A percentile compares a stretch with the other conserved stretches of the same genome.
These are phyloP conservation scores for Staphylotrichum longicolle DNA, from an alignment of 495 filamentous ascomycete genomes.

Conservation along the genomic window DNA sequence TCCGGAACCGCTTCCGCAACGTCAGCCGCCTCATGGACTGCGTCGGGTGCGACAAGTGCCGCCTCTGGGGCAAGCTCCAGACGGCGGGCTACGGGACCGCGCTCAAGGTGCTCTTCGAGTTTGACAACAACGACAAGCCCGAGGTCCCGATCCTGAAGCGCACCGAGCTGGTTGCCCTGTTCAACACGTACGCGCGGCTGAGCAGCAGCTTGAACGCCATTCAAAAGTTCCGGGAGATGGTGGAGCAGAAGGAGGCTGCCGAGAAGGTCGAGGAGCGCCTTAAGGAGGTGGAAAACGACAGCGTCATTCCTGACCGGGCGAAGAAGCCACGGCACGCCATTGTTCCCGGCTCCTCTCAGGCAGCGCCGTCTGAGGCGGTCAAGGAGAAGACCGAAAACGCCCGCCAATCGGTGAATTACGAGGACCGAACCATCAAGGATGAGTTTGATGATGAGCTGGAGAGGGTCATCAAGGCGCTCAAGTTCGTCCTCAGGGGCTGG, in stretches of 20 bases:
- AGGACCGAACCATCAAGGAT: constrained; percentile 49
- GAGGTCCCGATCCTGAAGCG: constrained; percentile 73
- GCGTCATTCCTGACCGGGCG: constrained; percentile 39
- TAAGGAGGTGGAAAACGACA: constrained; percentile 25
- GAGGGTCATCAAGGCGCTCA: constrained; percentile 57
- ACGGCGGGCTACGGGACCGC: constrained; percentile 93
- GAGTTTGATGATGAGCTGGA: constrained; percentile 61
- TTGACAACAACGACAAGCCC: constrained; percentile 69
- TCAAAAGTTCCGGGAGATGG: constrained; percentile 67
- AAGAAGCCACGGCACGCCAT: constrained; percentile 46
- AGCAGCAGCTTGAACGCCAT: constrained; percentile 74
- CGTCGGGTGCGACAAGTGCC: constrained; percentile 97
- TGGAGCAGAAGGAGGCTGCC: constrained; percentile 54
- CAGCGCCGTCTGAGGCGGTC: constrained; percentile 17
- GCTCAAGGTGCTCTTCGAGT: constrained; percentile 93
- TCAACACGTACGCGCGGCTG: constrained; percentile 90
- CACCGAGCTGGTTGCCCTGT: constrained; percentile 87
- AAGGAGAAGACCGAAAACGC: constrained; percentile 39
- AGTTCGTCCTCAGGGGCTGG: constrained; percentile 71
- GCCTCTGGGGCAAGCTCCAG: constrained; percentile 97
- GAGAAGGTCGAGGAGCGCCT: constrained; percentile 39
- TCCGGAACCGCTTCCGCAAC: constrained; percentile 95
- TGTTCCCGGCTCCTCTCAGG: constrained; percentile 30
- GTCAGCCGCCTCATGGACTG: constrained; percentile 97
- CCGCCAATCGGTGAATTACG: constrained; percentile 35